Percentiles rank a stretch among this genome's conserved stretches.
phyloP scores from a whole-genome alignment of 2,329 filamentous ascomycete species.

The Huntiella savannae region DNA sequence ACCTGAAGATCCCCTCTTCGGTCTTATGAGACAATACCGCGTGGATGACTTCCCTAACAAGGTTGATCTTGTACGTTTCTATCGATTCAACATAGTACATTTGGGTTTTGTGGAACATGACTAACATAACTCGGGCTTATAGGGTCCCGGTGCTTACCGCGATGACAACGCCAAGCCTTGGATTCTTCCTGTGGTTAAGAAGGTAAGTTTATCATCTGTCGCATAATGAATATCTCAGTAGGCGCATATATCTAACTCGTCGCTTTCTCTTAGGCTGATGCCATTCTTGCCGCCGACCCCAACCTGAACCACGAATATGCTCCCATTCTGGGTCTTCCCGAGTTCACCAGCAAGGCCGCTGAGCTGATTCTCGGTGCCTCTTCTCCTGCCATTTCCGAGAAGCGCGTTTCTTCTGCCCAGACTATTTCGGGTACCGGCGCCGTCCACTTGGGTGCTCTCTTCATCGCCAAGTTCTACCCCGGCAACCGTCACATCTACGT shows the following conservation, averaged over 20 bases:
- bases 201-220: slow-evolving; percentile 37
- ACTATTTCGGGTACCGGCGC: slow-evolving; percentile 96
- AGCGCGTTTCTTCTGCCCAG: slow-evolving; percentile 65
- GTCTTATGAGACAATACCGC: slow-evolving; percentile 71
- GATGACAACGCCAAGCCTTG: slow-evolving; percentile 93
- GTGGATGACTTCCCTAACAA: slow-evolving; percentile 63
- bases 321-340: slow-evolving; percentile 72
- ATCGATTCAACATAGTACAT: neutral
- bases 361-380: slow-evolving; percentile 69
- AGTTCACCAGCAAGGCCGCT: slow-evolving; percentile 77
- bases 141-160: slow-evolving; percentile 79
- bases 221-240: neutral
- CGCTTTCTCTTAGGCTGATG: slow-evolving; percentile 49
- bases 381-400: slow-evolving; percentile 67
- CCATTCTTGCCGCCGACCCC: slow-evolving; percentile 72
- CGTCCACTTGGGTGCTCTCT: slow-evolving; percentile 79
- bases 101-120: neutral
- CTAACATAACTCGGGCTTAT: slow-evolving; percentile 1
- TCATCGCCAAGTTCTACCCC: slow-evolving; percentile 77
- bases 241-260: neutral
- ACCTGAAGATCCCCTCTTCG: slow-evolving; percentile 88
- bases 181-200: slow-evolving; percentile 89
- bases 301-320: slow-evolving; percentile 95
- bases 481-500: slow-evolving; percentile 64
- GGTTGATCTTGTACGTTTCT: slow-evolving; percentile 60